phyloP scores from a whole-genome alignment of 495 filamentous ascomycete species.

The Penicillium pancosmium region DNA sequence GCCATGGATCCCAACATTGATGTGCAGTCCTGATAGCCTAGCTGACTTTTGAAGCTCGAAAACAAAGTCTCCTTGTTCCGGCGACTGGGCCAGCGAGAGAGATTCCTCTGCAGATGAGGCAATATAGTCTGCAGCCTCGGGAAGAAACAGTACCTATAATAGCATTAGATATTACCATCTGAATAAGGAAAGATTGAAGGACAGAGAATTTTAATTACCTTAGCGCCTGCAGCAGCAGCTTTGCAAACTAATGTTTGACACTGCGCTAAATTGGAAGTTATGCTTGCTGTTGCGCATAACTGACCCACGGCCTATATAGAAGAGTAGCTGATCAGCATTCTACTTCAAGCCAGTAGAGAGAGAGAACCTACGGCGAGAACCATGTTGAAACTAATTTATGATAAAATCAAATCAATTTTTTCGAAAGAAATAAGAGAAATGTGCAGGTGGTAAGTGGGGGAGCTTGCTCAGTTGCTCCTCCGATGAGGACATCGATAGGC shows the following conservation, averaged over 20 bases:
- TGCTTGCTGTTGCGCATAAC: conserved; percentile 78
- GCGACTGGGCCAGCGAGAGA: conserved; percentile 64
- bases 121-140: conserved; percentile 91
- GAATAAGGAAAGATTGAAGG: neutral
- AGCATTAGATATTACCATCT: conserved; percentile 10
- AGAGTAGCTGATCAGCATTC: neutral
- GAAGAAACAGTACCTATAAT: conserved; percentile 79
- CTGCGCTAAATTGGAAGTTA: conserved; percentile 76
- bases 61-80: conserved; percentile 64
- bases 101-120: conserved; percentile 65
- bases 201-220: conserved; percentile 49
- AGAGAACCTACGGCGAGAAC: conserved; percentile 39
- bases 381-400: conserved; percentile 23
- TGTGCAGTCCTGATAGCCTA: conserved; percentile 58
- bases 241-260: conserved; percentile 72
- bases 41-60: conserved; percentile 71
- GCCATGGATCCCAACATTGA: conserved; percentile 90
- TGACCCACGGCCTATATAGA: conserved; percentile 77
- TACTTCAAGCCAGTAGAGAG: neutral
- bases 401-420: neutral
- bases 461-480: conserved; percentile 1
- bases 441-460: neutral
- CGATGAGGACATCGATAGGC: conserved; percentile 4
- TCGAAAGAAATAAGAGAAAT: neutral
- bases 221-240: conserved; percentile 73